phyloP scores from a whole-genome alignment of 805 yeast genomes.

The Cyberlindnera sargentensis region DNA sequence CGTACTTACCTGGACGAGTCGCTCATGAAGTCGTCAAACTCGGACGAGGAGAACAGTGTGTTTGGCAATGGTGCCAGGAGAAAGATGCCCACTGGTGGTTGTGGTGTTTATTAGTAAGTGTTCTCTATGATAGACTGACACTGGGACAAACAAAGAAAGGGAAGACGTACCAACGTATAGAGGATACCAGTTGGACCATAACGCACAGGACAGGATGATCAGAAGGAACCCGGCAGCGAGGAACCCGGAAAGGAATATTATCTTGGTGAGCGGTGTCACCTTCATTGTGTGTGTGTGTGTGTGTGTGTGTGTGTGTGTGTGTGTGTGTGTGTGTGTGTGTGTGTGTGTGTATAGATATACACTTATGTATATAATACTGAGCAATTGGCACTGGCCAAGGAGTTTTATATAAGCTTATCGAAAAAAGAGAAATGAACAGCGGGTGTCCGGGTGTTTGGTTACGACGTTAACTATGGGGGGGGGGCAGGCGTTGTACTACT shows the following conservation, averaged over 20 bases:
- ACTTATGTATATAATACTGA: neutral
- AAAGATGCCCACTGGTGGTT: constrained; percentile 43
- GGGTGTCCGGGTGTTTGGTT: no score
- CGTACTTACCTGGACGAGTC: constrained; percentile 38
- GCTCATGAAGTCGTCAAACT: constrained; percentile 52
- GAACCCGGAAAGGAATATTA: constrained; percentile 68
- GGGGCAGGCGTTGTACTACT: no score
- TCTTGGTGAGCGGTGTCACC: constrained; percentile 62
- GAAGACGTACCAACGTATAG: constrained; percentile 50
- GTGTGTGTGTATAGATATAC: no score
- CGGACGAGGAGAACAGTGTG: constrained; percentile 42
- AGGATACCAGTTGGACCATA: constrained; percentile 90
- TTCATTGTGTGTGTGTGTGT: constrained; percentile 6
- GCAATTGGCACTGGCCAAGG: no score
- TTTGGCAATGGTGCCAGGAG: constrained; percentile 69
- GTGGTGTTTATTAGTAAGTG: constrained; percentile 5
- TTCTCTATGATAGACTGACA: neutral
- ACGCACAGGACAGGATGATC: constrained; percentile 80
- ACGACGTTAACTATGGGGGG: no score
- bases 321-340: neutral
- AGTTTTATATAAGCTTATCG: no score
- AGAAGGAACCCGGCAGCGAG: constrained; percentile 86
- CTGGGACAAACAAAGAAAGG: neutral
- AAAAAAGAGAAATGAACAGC: no score
- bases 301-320: neutral